Evolutionary conservation across 257 asterid species (phyloP).

Genomic region (Nemophila menziesii): DNA sequence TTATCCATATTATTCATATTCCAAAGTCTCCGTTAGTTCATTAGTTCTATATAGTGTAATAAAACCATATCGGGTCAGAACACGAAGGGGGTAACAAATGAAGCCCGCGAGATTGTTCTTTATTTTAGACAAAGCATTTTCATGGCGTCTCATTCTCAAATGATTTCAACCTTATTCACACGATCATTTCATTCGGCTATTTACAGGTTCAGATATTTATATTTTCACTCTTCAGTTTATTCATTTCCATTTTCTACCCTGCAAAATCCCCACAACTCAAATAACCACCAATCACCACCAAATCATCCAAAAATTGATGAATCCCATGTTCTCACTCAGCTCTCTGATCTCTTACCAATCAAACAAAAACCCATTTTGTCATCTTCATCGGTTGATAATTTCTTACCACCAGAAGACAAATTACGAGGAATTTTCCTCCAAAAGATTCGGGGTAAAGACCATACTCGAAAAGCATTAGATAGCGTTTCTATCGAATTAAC

Average conservation of each 20-base stretch:
- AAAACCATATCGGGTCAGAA: too few relatives aligned
- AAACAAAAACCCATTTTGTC: conserved; percentile 10
- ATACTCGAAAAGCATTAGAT: conserved; percentile 31
- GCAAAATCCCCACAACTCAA: conserved; percentile 6
- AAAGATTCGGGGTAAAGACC: conserved; percentile 35
- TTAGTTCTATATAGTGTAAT: too few relatives aligned
- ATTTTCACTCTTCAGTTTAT: neutral
- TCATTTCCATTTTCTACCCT: conserved; percentile 22
- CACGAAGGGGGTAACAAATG: too few relatives aligned
- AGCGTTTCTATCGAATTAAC: conserved; percentile 40
- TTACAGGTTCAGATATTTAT: neutral
- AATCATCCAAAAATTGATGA: conserved; percentile 23
- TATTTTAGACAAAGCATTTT: neutral
- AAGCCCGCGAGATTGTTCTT: neutral
- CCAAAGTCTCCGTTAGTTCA: too few relatives aligned
- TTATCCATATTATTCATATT: too few relatives aligned
- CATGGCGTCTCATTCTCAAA: neutral
- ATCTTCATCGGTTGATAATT: conserved; percentile 31
- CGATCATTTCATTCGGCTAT: neutral
- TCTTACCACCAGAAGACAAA: conserved; percentile 64
- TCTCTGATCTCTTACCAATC: conserved; percentile 47
- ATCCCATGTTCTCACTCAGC: conserved; percentile 42
- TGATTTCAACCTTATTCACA: neutral
- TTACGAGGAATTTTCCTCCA: conserved; percentile 74
- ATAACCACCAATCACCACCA: conserved; percentile 1